Evolutionary conservation across 2,329 filamentous ascomycete genomes (phyloP).

Genomic region (Teratosphaeria zuluensis): DNA sequence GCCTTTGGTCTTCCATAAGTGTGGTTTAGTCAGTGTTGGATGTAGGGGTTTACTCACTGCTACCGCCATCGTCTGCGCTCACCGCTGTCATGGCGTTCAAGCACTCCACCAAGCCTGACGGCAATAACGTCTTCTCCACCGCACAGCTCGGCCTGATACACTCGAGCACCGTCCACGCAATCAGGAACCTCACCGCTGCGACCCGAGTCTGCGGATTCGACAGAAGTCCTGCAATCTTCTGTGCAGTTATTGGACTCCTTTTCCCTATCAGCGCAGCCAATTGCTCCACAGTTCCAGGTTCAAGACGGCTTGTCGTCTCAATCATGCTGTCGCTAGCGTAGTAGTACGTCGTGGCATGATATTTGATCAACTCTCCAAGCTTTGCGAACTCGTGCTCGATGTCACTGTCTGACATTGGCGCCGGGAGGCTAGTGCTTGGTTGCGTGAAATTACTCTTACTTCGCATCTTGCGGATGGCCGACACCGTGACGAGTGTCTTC

Average conservation of each 20-base stretch:
- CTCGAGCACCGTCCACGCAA: slow-evolving; percentile 10
- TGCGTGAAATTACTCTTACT: not conserved
- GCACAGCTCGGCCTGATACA: slow-evolving; percentile 5
- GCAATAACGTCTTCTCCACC: slow-evolving; percentile 6
- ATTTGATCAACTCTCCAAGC: not conserved
- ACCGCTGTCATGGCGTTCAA: slow-evolving; percentile 6
- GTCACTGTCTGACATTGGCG: not conserved
- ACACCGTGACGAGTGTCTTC: not conserved
- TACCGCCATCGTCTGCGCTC: not conserved
- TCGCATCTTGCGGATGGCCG: not conserved
- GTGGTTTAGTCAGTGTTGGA: too few relatives aligned
- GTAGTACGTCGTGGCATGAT: slow-evolving; percentile 1
- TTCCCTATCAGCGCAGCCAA: not conserved
- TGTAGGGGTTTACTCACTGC: too few relatives aligned
- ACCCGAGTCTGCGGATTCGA: not conserved
- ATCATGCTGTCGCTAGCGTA: not conserved
- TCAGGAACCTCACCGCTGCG: slow-evolving; percentile 6
- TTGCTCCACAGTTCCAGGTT: not conserved
- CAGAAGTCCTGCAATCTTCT: not conserved
- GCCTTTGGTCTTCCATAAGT: too few relatives aligned
- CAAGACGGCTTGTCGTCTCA: not conserved
- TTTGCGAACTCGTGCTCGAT: not conserved
- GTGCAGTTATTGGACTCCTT: not conserved
- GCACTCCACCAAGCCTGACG: slow-evolving; percentile 8
- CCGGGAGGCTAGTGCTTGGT: not conserved